These are phyloP conservation scores for Lachnellula occidentalis DNA, from an alignment of 2,329 filamentous ascomycete species.

Conservation along the genomic window DNA sequence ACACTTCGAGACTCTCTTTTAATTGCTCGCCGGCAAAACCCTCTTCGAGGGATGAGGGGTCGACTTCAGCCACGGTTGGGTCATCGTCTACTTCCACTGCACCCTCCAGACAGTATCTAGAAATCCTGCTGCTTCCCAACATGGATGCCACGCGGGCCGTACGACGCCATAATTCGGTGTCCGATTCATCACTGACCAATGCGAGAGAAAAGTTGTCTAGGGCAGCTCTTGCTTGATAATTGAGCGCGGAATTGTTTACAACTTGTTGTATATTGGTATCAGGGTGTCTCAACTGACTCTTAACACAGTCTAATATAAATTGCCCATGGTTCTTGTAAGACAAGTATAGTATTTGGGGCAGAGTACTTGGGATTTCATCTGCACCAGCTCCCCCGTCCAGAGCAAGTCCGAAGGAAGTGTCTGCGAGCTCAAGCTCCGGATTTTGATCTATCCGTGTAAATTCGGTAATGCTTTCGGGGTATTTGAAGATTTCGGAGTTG, in stretches of 20 bases:
- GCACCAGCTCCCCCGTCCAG: constrained; percentile 57
- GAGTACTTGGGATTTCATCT: constrained; percentile 71
- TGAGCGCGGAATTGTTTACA: constrained; percentile 33
- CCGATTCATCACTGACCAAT: constrained; percentile 59
- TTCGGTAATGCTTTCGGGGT: constrained; percentile 80
- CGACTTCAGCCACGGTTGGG: constrained; percentile 55
- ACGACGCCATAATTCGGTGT: constrained; percentile 60
- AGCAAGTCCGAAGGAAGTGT: constrained; percentile 43
- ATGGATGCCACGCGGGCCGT: constrained; percentile 53
- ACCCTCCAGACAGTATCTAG: constrained; percentile 58
- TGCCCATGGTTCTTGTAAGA: constrained; percentile 95
- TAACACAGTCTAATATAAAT: constrained; percentile 74
- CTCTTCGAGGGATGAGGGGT: constrained; percentile 58
- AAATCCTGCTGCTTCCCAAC: constrained; percentile 51
- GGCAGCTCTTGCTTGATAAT: constrained; percentile 35
- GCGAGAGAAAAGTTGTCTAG: constrained; percentile 53
- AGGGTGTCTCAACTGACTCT: constrained; percentile 42
- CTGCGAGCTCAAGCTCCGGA: constrained; percentile 44
- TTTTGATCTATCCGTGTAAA: constrained; percentile 65
- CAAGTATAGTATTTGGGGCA: constrained; percentile 86
- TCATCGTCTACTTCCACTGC: constrained; percentile 64
- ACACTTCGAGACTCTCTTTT: constrained; percentile 47
- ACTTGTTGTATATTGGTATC: constrained; percentile 24
- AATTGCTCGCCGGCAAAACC: constrained; percentile 58
- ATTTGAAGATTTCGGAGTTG: constrained; percentile 88